These are phyloP conservation scores for Blastobotrys attinorum DNA, from an alignment of 805 yeast genomes.

Conservation along the genomic window DNA sequence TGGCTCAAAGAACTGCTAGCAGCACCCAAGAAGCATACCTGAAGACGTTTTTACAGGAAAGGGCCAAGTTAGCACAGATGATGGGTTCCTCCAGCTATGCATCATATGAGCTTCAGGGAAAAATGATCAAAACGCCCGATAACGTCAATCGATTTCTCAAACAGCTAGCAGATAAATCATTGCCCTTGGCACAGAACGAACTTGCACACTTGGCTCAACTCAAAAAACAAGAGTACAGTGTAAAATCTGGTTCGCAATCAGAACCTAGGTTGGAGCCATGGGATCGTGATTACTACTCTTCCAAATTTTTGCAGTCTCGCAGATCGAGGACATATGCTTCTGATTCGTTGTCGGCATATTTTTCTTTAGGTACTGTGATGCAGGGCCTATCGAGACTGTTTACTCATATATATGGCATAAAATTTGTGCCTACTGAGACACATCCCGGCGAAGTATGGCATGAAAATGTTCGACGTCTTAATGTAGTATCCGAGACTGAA, in stretches of 20 bases:
- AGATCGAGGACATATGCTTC: constrained; percentile 29
- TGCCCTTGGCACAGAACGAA: constrained; percentile 53
- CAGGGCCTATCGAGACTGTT: constrained; percentile 73
- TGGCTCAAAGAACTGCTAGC: constrained; percentile 59
- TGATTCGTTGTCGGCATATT: constrained; percentile 50
- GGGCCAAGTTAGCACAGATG: constrained; percentile 65
- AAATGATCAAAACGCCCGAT: constrained; percentile 79
- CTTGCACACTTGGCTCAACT: constrained; percentile 31
- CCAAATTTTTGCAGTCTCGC: constrained; percentile 25
- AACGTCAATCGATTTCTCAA: constrained; percentile 65
- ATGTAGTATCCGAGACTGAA: constrained; percentile 58
- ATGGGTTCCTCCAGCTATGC: constrained; percentile 66
- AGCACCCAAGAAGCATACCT: constrained; percentile 53
- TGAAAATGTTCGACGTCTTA: constrained; percentile 70
- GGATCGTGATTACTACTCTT: constrained; percentile 72
- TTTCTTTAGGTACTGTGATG: constrained; percentile 80
- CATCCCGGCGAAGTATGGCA: constrained; percentile 81
- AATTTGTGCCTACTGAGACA: constrained; percentile 58
- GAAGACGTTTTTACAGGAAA: constrained; percentile 49
- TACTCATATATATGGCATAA: constrained; percentile 64
- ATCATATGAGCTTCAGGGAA: constrained; percentile 76
- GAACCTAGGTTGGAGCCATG: constrained; percentile 84
- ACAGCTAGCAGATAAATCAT: constrained; percentile 46
- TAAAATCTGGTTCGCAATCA: too few relatives aligned
- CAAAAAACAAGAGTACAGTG: constrained; percentile 33